phyloP scores from a whole-genome alignment of 23 red algal genomes.

The Gracilaria vermiculophylla region DNA sequence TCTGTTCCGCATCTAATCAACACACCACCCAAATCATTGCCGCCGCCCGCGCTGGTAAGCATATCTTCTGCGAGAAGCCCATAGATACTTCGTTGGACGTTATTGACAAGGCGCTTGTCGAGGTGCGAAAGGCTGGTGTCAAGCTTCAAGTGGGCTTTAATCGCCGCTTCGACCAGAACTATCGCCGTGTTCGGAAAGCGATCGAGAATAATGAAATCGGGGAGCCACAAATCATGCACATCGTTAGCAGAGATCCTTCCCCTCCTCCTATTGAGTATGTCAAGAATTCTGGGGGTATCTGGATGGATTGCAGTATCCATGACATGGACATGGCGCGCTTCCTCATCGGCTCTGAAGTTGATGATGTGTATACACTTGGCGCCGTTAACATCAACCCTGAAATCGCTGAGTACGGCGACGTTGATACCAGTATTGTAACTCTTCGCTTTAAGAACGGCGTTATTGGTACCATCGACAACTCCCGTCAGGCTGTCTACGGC shows the following conservation, averaged over 20 bases:
- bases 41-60: slow-evolving; percentile 93
- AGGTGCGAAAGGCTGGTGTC: slow-evolving; percentile 91
- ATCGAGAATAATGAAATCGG: slow-evolving; percentile 91
- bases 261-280: slow-evolving; percentile 96
- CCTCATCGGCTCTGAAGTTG: slow-evolving; percentile 96
- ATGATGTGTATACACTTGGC: slow-evolving; percentile 93
- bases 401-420: slow-evolving; percentile 90
- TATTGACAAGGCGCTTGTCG: slow-evolving; percentile 89
- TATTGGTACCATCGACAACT: slow-evolving; percentile 97
- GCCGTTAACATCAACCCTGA: slow-evolving; percentile 78
- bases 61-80: slow-evolving; percentile 99
- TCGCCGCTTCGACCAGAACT: slow-evolving; percentile 97
- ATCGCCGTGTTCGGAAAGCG: slow-evolving; percentile 78
- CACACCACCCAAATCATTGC: slow-evolving; percentile 96
- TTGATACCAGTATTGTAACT: slow-evolving; percentile 94
- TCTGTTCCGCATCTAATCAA: slow-evolving; percentile 95
- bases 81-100: slow-evolving; percentile 90
- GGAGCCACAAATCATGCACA: slow-evolving; percentile 93
- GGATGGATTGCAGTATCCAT: slow-evolving; percentile 99
- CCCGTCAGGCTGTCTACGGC: slow-evolving; percentile 93
- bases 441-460: slow-evolving; percentile 89
- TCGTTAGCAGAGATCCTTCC: slow-evolving; percentile 85
- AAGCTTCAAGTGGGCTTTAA: slow-evolving; percentile 99
- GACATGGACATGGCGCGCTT: slow-evolving; percentile 99
- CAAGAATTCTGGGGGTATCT: slow-evolving; percentile 95